Evolutionary conservation across 2,329 filamentous ascomycete species (phyloP).

Genomic region (Trichoderma koningii): DNA sequence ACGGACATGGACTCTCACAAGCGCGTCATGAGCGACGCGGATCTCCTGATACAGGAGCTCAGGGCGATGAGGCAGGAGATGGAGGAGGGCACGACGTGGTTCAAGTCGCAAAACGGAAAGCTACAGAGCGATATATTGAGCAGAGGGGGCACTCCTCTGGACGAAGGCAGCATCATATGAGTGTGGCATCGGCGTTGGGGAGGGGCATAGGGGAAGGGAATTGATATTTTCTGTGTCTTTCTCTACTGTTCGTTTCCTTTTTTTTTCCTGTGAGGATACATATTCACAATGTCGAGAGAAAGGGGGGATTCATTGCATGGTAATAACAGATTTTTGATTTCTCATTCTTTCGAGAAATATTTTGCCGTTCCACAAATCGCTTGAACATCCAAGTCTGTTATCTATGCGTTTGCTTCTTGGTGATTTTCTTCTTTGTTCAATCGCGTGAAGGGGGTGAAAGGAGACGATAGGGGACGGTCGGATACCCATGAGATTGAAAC

Average conservation of each 20-base stretch:
- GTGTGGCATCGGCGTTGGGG: conserved; percentile 4
- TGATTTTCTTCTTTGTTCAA: too few species aligned
- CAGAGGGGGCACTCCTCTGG: conserved; percentile 42
- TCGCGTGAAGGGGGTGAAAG: too few species aligned
- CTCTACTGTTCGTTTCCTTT: too few species aligned
- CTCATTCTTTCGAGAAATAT: too few species aligned
- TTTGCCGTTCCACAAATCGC: too few species aligned
- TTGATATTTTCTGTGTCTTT: background rate
- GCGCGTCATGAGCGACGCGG: conserved; percentile 47
- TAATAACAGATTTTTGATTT: conserved; percentile 20
- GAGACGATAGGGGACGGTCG: too few species aligned
- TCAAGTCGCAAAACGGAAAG: conserved; percentile 48
- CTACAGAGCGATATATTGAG: conserved; percentile 44
- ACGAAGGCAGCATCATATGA: conserved; percentile 37
- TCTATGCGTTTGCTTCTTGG: too few species aligned
- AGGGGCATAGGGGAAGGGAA: background rate
- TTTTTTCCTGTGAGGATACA: background rate
- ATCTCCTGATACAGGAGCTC: conserved; percentile 46
- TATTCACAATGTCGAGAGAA: conserved; percentile 7
- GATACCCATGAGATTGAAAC: too few species aligned
- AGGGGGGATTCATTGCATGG: conserved; percentile 14
- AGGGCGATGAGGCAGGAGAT: conserved; percentile 48
- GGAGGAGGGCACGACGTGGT: conserved; percentile 52
- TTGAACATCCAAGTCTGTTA: too few species aligned
- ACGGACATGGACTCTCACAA: conserved; percentile 35